Base-by-base conservation (phyloP, 2,329 filamentous ascomycete species). In the Didymellaceae sp. region DNA sequence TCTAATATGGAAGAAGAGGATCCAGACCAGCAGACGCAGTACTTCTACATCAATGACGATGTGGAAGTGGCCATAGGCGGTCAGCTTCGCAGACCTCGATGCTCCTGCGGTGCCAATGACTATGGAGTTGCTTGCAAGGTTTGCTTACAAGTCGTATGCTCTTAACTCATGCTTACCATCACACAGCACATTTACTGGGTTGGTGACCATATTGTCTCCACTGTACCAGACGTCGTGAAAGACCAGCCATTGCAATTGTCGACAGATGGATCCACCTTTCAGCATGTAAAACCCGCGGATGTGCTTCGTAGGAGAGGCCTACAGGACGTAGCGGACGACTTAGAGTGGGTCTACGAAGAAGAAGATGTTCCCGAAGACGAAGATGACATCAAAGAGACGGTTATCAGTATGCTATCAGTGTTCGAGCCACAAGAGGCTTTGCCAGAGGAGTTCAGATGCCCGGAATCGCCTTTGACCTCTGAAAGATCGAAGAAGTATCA, bases 181-280 rank as follows among this genome's bases (percentile, higher is more conserved):
- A 49, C 14, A 52, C 24, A 74, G 72, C 72, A 74, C 32, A 72
- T 74, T 17, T 74, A 70, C 44, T 74, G 71, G 71, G 61, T 74
- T 4, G 58, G 66, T 5, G 70, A 73, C 39, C 68, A 73, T 40
- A 52, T 74, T 20, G 54, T 67, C 16, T 63, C 64, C 11, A 63
- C 61, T 13, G 57, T 54, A 1, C 58, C 64, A 6, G 55, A 62
- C 13, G 40, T 50, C 8, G 48, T 65, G 28, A 61, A 62, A 18
- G 53, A 62, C 5, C 57, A 66, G 24, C 62, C 65, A n/a, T 45
- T 71, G 14, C 60, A 67, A 11, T 51, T 72, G 13, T 65, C 64
- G 6, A 52, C 54, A 21, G 69, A 74, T 45, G 71, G 71, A n/a
- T 66, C 68, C 2, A 64, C 54, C n/a, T 61, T 73, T 20, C 59